Conservation (phyloP, 1,284 basidiomycete genomes). For the Pholiota adiposa region DNA sequence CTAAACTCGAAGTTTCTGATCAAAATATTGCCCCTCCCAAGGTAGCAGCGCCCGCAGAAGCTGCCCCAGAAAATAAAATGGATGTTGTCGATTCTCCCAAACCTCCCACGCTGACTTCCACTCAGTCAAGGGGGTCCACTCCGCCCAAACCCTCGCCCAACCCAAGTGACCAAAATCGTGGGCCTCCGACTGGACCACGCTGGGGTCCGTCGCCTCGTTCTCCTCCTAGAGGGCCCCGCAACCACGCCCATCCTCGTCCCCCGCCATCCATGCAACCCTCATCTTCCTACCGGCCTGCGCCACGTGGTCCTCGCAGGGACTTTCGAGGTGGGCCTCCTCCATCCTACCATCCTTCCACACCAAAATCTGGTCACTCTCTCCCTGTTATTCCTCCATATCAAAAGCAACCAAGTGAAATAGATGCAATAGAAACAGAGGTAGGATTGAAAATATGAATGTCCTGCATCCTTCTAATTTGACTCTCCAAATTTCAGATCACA, state of each 20-base stretch:
- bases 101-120: conserved; percentile 6
- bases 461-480: not conserved
- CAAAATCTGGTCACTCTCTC: conserved; percentile 2
- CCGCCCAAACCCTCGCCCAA: conserved; percentile 15
- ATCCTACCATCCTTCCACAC: conserved; percentile 18
- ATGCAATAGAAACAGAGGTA: conserved; percentile 32
- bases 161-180: conserved; percentile 9
- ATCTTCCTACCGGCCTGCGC: conserved; percentile 21
- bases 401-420: conserved; percentile 3
- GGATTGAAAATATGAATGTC: not conserved
- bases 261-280: not conserved
- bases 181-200: conserved; percentile 13
- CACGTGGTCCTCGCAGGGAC: conserved; percentile 29
- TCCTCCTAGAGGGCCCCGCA: conserved; percentile 45
- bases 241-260: conserved; percentile 24
- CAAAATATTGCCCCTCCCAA: not conserved
- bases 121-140: conserved; percentile 13
- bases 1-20: not conserved
- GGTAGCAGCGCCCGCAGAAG: not conserved
- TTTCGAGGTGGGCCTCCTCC: conserved; percentile 15
- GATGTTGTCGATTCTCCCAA: conserved; percentile 14
- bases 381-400: conserved; percentile 19
- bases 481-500: conserved; percentile 9
- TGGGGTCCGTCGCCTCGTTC: conserved; percentile 26
- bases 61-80: conserved; percentile 14